Percentiles rank a stretch among this genome's conserved stretches.
phyloP scores from a whole-genome alignment of 176 grass and related monocot species.

The Pontederia crassipes region DNA sequence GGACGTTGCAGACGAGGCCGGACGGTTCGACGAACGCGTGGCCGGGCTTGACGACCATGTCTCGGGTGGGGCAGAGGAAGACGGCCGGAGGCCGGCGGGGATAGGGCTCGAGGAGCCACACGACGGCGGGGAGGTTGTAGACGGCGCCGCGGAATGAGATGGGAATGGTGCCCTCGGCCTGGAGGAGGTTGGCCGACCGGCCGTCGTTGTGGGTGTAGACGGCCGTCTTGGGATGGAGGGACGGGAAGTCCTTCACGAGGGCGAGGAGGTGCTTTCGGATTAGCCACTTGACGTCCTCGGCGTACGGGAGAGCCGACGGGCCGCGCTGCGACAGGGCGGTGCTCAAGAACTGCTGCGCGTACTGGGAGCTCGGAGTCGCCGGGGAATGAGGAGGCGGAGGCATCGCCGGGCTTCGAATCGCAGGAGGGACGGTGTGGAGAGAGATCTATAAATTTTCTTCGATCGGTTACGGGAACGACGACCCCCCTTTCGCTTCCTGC shows the following conservation, averaged over 20 bases:
- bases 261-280: conserved; percentile 87
- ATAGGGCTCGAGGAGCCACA: conserved; percentile 91
- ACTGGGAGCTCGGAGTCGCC: background rate
- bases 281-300: conserved; percentile 87
- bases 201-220: conserved; percentile 91
- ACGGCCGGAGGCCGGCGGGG: conserved; percentile 65
- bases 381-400: conserved; percentile 17
- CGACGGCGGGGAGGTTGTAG: conserved; percentile 68
- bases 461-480: too few relatives aligned
- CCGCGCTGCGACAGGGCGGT: conserved; percentile 70
- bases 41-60: conserved; percentile 90
- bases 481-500: too few relatives aligned
- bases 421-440: too few relatives aligned
- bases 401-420: conserved; percentile 13
- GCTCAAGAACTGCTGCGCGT: conserved; percentile 78
- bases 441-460: too few relatives aligned
- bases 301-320: conserved; percentile 51
- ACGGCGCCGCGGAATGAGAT: conserved; percentile 62
- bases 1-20: conserved; percentile 48
- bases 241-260: conserved; percentile 56
- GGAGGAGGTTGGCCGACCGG: conserved; percentile 55
- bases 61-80: conserved; percentile 65
- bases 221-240: conserved; percentile 74
- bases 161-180: conserved; percentile 69
- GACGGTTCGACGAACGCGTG: conserved; percentile 65